These are phyloP conservation scores for Metschnikowia hibisci DNA, from an alignment of 805 yeast genomes.

Conservation along the genomic window DNA sequence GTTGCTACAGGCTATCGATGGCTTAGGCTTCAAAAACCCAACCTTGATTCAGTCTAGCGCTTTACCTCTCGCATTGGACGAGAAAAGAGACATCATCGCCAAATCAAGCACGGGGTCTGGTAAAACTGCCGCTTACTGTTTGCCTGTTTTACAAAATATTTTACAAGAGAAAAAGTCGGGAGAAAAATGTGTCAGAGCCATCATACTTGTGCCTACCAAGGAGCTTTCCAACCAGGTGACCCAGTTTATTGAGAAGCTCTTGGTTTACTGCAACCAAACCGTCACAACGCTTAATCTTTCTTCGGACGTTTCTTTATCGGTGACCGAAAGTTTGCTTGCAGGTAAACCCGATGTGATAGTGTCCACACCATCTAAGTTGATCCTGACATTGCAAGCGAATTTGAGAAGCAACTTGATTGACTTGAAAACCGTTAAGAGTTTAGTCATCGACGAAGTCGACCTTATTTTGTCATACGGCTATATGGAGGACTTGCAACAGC, in stretches of 20 bases:
- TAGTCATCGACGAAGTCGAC: slow-evolving; percentile 95
- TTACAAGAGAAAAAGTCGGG: slow-evolving; percentile 39
- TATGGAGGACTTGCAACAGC: slow-evolving; percentile 70
- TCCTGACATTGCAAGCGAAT: slow-evolving; percentile 45
- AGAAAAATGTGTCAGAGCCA: slow-evolving; percentile 44
- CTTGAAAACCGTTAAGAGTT: slow-evolving; percentile 54
- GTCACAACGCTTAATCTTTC: slow-evolving; percentile 65
- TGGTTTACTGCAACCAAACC: slow-evolving; percentile 64
- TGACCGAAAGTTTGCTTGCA: slow-evolving; percentile 62
- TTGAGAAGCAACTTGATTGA: slow-evolving; percentile 43
- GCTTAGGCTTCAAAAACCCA: slow-evolving; percentile 77
- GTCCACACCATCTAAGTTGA: slow-evolving; percentile 81
- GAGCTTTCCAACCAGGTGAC: slow-evolving; percentile 86
- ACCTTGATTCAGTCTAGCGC: slow-evolving; percentile 88
- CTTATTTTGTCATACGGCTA: slow-evolving; percentile 86
- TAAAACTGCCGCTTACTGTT: slow-evolving; percentile 84
- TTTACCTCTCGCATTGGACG: slow-evolving; percentile 87
- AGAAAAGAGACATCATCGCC: slow-evolving; percentile 88
- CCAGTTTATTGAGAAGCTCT: slow-evolving; percentile 63
- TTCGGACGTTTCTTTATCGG: slow-evolving; percentile 63
- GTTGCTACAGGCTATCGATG: slow-evolving; percentile 75
- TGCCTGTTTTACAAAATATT: slow-evolving; percentile 81
- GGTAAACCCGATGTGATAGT: slow-evolving; percentile 79
- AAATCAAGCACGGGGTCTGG: slow-evolving; percentile 96
- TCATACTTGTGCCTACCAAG: slow-evolving; percentile 87